Evolutionary conservation across 176 grass and related monocot species (phyloP), one percentile per base, ranked within the genome.

Genomic region (Carex kokanica): DNA sequence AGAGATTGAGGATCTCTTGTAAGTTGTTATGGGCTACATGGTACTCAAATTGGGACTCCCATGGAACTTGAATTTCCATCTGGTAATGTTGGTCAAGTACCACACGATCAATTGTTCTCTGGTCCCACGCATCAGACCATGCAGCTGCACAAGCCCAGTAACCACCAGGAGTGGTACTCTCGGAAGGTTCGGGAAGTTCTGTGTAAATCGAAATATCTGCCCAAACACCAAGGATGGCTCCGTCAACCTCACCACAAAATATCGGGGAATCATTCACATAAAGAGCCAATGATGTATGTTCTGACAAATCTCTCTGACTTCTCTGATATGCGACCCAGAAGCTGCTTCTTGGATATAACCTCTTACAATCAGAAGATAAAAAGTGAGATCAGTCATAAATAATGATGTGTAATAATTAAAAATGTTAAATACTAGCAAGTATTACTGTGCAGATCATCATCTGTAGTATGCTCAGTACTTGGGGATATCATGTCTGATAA

Each of bases 71-170:
- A 89, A 78, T 72, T 52, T n/a, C 49, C 12, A 43, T 83, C 82
- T 92, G 83, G 81, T 83, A 85, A 86, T 85, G 78, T 73, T 89
- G 94, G 59, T 97, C 94, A 85, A 97, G 88, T 78, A 97, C 77
- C 89, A 98, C 95, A 86, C 92, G 95, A 57, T 98, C 89, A 61
- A 94, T 77, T 75, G 90, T 93, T 91, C 82, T 88, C 87, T 88
- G 89, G 84, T 93, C 92, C 95, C 95, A 98, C 20, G 86, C 83
- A 84, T 93, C 92, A 73, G 89, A 98, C 95, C 95, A 98, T n/a
- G 85, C 87, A 88, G 87, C 88, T 67, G 92, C 95, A 91, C 89
- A 98, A 59, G 86, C 87, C 95, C 95, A 98, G 85, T 93, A 98
- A 24, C 89, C 88, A 88, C 81, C 56, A 78, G 80, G 79, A 87